Evolutionary conservation across 176 grass and related monocot genomes (phyloP).

Genomic region (Eleusine coracana): DNA sequence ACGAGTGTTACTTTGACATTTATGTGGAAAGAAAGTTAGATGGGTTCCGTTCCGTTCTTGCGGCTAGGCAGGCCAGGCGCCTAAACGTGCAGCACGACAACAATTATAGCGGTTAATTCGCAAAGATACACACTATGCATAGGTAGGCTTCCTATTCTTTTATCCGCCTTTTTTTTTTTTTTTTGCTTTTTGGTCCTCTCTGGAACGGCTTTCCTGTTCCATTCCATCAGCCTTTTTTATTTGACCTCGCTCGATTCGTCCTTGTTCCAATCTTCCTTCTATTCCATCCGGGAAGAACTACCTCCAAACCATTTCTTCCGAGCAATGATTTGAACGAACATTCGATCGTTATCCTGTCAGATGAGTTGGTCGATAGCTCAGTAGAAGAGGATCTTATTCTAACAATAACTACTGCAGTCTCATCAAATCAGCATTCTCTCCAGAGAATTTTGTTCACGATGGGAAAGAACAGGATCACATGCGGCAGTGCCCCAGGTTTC

Average conservation of each 20-base stretch:
- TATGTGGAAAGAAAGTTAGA: conserved; percentile 58
- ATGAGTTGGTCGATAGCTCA: background rate
- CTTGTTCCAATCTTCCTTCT: background rate
- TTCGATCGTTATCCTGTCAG: background rate
- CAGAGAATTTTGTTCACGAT: background rate
- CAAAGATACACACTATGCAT: conserved; percentile 29
- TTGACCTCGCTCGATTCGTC: background rate
- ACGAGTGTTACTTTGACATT: conserved; percentile 57
- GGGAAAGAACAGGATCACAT: conserved; percentile 3
- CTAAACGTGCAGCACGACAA: conserved; percentile 47
- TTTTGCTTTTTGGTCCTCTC: background rate
- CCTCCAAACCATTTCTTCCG: no score
- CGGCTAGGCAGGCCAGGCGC: conserved; percentile 14
- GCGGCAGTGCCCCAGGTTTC: background rate
- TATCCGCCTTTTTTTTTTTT: background rate
- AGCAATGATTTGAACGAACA: no score
- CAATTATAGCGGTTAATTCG: conserved; percentile 40
- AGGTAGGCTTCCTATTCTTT: background rate
- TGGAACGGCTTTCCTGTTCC: conserved; percentile 21
- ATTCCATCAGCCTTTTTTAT: conserved; percentile 5
- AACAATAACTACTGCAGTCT: background rate
- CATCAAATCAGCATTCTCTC: background rate
- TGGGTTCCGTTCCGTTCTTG: conserved; percentile 28
- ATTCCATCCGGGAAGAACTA: background rate
- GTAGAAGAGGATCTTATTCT: background rate